Evolutionary conservation across 768 basidiomycete genomes (phyloP).

Genomic region (Mycena olivaceomarginata): DNA sequence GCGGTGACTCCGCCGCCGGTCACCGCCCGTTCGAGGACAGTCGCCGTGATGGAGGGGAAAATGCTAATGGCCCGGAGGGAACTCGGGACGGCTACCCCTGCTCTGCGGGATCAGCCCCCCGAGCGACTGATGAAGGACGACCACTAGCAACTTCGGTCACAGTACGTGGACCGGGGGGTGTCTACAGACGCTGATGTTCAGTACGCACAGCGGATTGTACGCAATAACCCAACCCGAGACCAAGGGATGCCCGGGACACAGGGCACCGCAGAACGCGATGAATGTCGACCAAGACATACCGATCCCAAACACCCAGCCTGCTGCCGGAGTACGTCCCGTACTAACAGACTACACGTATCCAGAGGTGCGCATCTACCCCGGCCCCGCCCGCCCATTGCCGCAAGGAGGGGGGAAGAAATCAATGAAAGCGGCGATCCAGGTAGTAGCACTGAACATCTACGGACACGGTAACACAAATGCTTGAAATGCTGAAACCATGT

Average conservation of each 20-base stretch:
- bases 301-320: not conserved
- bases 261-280: not conserved
- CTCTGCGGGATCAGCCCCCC: not conserved
- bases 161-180: not conserved
- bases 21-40: not conserved
- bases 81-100: not conserved
- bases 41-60: not conserved
- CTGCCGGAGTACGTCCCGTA: not conserved
- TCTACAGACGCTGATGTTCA: not conserved
- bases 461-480: conserved; percentile 42
- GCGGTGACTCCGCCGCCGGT: conserved; percentile 19
- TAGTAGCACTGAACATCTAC: conserved; percentile 37
- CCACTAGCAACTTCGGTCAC: not conserved
- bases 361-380: not conserved
- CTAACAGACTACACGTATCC: not conserved
- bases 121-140: conserved; percentile 7
- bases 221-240: not conserved
- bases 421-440: conserved; percentile 22
- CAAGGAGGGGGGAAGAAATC: conserved; percentile 17
- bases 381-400: not conserved
- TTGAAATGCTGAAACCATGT: conserved; percentile 98
- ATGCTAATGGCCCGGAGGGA: conserved; percentile 1
- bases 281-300: not conserved
- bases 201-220: not conserved
- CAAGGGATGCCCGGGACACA: not conserved